phyloP scores from a whole-genome alignment of 2,329 filamentous ascomycete species.

The Nothophoma quercina region DNA sequence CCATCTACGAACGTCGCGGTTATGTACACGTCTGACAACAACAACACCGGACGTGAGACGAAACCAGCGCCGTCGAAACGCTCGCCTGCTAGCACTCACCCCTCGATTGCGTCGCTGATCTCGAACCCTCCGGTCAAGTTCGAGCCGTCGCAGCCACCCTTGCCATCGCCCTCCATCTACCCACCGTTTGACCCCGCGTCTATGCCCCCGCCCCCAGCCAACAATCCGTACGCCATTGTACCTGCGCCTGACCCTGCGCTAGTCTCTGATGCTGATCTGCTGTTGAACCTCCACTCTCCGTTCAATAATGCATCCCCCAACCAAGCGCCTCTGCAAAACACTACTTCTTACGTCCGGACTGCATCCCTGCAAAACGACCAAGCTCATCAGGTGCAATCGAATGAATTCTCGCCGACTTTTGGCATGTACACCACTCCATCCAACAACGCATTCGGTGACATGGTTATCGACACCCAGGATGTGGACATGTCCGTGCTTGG shows the following conservation, averaged over 20 bases:
- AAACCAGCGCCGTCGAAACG: constrained; percentile 30
- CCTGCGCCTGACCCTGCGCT: constrained; percentile 44
- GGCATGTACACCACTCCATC: constrained; percentile 34
- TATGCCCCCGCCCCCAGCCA: constrained; percentile 44
- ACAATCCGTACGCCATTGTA: constrained; percentile 30
- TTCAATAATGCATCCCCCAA: constrained; percentile 43
- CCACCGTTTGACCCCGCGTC: constrained; percentile 36
- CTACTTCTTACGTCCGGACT: constrained; percentile 29
- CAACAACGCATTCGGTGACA: constrained; percentile 54
- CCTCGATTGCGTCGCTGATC: constrained; percentile 43
- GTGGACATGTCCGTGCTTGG: constrained; percentile 76
- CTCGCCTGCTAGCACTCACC: constrained; percentile 29
- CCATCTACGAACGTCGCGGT: constrained; percentile 83
- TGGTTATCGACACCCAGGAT: constrained; percentile 79
- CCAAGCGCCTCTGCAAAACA: constrained; percentile 22
- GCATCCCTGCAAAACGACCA: constrained; percentile 25
- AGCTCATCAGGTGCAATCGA: constrained; percentile 2
- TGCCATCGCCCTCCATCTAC: constrained; percentile 34
- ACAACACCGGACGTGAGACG: constrained; percentile 34
- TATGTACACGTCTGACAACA: constrained; percentile 70
- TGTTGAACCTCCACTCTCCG: constrained; percentile 59
- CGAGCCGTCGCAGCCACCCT: constrained; percentile 27
- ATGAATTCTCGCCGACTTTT: constrained; percentile 36
- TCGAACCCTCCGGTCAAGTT: constrained; percentile 37
- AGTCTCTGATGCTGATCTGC: constrained; percentile 56